A percentile compares a stretch with the other conserved stretches of the same genome.
phyloP scores from a whole-genome alignment of 306 rosid species.

The Ormosia semicastrata region DNA sequence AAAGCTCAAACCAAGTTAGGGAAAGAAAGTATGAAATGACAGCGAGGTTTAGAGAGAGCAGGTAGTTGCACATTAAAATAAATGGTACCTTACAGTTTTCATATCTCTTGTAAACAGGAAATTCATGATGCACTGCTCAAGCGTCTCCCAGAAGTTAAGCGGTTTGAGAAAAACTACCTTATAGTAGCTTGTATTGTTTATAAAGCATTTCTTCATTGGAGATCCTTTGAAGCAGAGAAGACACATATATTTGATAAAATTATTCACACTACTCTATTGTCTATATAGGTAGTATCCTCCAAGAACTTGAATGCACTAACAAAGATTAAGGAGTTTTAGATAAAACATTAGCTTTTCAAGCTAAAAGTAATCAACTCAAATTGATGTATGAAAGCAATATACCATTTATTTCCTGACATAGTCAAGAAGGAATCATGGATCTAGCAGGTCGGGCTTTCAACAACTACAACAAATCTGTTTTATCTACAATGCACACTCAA shows the following conservation, averaged over 20 bases:
- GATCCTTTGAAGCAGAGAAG: constrained; percentile 64
- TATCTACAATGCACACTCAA: constrained; percentile 64
- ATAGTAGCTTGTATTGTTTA: constrained; percentile 50
- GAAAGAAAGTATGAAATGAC: neutral
- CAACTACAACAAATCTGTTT: constrained; percentile 54
- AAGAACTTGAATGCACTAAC: neutral
- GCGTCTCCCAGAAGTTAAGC: constrained; percentile 50
- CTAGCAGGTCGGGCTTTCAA: constrained; percentile 61
- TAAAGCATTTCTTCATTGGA: constrained; percentile 59
- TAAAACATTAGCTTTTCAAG: neutral
- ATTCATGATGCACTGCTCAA: constrained; percentile 57
- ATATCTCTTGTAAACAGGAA: constrained; percentile 41
- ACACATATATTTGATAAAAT: constrained; percentile 59
- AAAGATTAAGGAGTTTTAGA: neutral
- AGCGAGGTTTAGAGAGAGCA: too few relatives aligned
- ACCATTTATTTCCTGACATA: constrained; percentile 21
- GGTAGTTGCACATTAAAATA: neutral
- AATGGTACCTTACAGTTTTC: neutral
- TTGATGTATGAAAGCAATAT: neutral
- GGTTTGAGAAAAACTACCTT: constrained; percentile 49
- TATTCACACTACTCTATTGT: constrained; percentile 45
- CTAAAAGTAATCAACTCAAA: neutral
- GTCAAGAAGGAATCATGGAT: constrained; percentile 43
- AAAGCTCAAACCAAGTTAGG: neutral
- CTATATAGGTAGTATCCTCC: constrained; percentile 40